Evolutionary conservation across 2,329 filamentous ascomycete species (phyloP).

Genomic region (Exophiala xenobiotica): DNA sequence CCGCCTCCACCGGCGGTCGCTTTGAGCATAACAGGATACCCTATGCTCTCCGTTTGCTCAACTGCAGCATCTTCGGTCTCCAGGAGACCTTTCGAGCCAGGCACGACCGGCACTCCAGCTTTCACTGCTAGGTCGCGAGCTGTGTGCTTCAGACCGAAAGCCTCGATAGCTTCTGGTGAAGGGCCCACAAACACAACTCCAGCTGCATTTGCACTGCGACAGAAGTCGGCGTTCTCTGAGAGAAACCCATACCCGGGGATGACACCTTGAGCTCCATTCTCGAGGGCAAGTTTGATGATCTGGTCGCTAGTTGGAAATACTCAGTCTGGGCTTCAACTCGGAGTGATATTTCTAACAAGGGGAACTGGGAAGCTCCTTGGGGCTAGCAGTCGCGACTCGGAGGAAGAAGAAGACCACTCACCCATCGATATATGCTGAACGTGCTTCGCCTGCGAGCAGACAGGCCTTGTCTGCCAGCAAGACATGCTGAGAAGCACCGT

Average conservation of each 20-base stretch:
- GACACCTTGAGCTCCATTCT: slow-evolving; percentile 49
- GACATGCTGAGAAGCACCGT: slow-evolving; percentile 56
- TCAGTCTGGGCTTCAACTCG: background rate
- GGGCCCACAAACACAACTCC: slow-evolving; percentile 63
- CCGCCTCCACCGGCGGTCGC: slow-evolving; percentile 77
- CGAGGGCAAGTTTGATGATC: background rate
- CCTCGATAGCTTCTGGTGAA: slow-evolving; percentile 51
- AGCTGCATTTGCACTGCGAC: slow-evolving; percentile 50
- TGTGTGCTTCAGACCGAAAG: slow-evolving; percentile 59
- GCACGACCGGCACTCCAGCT: slow-evolving; percentile 56
- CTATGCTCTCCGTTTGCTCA: slow-evolving; percentile 43
- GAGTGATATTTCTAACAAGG: too few relatives aligned
- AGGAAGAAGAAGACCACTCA: background rate
- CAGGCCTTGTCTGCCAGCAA: slow-evolving; percentile 53
- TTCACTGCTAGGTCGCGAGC: slow-evolving; percentile 54
- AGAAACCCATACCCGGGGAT: slow-evolving; percentile 68
- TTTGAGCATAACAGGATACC: slow-evolving; percentile 66
- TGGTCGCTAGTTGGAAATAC: background rate
- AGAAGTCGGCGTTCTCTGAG: slow-evolving; percentile 63
- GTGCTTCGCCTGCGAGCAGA: slow-evolving; percentile 48
- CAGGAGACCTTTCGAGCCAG: slow-evolving; percentile 52
- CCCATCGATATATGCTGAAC: slow-evolving; percentile 44
- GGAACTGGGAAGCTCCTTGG: too few relatives aligned
- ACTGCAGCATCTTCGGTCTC: slow-evolving; percentile 47
- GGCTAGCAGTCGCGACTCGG: too few relatives aligned